Conservation (phyloP, 148 eudicot genomes). For the Rhododendron ferrugineum region DNA sequence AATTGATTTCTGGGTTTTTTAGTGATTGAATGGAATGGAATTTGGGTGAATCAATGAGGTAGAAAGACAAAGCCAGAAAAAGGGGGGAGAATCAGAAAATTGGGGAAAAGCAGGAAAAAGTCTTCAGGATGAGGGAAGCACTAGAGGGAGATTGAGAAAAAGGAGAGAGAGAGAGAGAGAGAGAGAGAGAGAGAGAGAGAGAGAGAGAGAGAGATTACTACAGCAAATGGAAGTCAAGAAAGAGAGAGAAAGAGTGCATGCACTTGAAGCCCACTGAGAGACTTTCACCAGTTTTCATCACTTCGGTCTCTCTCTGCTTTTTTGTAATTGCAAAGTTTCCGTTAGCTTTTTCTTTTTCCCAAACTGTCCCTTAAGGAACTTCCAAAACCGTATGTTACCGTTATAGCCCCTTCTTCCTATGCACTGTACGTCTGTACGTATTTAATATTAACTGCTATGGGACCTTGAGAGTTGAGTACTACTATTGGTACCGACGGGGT, state of each 20-base stretch:
- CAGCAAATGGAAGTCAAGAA: neutral
- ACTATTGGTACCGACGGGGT: too few relatives aligned
- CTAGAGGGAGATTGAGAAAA: slow-evolving; percentile 2
- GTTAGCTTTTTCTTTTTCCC: slow-evolving; percentile 51
- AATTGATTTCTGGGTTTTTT: slow-evolving; percentile 8
- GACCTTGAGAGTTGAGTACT: neutral
- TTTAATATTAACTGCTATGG: too few relatives aligned
- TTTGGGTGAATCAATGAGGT: slow-evolving; percentile 20
- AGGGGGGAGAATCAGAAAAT: slow-evolving; percentile 16
- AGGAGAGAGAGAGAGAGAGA: slow-evolving; percentile 1
- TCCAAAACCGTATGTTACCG: slow-evolving; percentile 75
- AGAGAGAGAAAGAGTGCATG: slow-evolving; percentile 6
- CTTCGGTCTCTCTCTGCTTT: slow-evolving; percentile 6
- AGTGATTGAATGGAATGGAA: neutral
- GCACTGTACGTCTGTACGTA: neutral
- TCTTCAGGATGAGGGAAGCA: slow-evolving; percentile 15
- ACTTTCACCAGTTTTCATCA: neutral
- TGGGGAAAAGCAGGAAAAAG: slow-evolving; percentile 22
- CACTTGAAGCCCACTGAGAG: slow-evolving; percentile 25
- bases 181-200: slow-evolving; percentile 8
- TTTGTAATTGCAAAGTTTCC: slow-evolving; percentile 32
- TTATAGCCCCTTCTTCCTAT: slow-evolving; percentile 18
- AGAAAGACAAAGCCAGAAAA: slow-evolving; percentile 15
- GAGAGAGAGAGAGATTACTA: neutral
- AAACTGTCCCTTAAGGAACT: slow-evolving; percentile 57